Base-by-base conservation (phyloP, 208 protist genomes). In the Trypanosoma melophagium region DNA sequence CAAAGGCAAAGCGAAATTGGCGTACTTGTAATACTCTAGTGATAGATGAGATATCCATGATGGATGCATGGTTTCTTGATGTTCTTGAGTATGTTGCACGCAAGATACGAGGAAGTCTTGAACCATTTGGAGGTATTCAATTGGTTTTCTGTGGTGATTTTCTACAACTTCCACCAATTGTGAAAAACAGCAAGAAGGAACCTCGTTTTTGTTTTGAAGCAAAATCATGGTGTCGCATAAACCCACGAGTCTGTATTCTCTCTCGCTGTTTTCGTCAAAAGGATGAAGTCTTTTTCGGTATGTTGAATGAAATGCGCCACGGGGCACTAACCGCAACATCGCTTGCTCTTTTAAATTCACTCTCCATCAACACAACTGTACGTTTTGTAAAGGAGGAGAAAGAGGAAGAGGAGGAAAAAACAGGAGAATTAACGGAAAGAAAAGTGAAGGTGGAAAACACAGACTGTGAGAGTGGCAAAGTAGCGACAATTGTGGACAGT, bases 21-120 rank as follows among this genome's bases (percentile, higher is more conserved):
- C 72, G 76, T 9, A 28, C 41, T 7, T 94, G 89, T 71, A 69
- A 66, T 3, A 75, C 84, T 16, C 78, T 98, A 16, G 78, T 98
- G 40, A 84, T 98, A 44, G 95, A 98, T 65, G 95, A 98, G 74
- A 78, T 98, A 13, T 97, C 92, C 5, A 97, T 97, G 92, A 65
- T 98, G 35, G 76, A 87, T 38, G 79, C 77, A 40, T 80, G 73
- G 54, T 80, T 96, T 28, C 88, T 98, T 63, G 85, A 92, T 50
- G 40, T 87, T 13, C 66, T 97, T 0, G 93, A 98, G 60, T 83
- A 83, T 56, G 68, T 89, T 7, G 90, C 87, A 12, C 82, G 87
- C 0, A 58, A 65, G 13, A 77, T 96, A 49, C 89, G 90, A 61
- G 75, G 82, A 28, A 64, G 35, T 7, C 42, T 67, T 19, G 76